phyloP scores from a whole-genome alignment of 73 alveolate genomes.

The Halteria grandinella region DNA sequence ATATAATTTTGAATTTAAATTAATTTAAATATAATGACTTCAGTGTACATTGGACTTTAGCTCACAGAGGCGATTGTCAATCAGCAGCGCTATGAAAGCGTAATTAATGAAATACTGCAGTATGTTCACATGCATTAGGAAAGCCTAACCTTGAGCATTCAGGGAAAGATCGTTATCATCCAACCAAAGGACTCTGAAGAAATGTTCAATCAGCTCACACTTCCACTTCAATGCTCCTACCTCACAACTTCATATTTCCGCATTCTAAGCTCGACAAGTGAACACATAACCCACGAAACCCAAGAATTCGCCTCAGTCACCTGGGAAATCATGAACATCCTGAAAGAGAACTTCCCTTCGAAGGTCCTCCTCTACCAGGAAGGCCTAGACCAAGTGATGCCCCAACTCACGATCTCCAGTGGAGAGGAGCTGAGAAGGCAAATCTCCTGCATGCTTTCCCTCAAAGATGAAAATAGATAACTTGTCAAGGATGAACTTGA shows the following conservation, averaged over 20 bases:
- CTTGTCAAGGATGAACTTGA: conserved; percentile 54
- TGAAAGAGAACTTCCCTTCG: conserved; percentile 64
- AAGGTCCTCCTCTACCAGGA: conserved; percentile 49
- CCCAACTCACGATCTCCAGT: conserved; percentile 19
- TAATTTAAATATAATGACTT: too few species aligned
- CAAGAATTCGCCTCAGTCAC: conserved; percentile 42
- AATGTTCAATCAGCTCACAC: neutral
- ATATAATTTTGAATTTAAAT: too few species aligned
- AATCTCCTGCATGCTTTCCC: conserved; percentile 41
- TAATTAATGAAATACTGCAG: conserved; percentile 45
- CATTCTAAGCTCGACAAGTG: conserved; percentile 30
- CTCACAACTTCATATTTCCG: conserved; percentile 43
- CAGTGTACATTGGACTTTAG: conserved; percentile 32
- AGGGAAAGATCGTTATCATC: neutral
- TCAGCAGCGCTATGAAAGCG: conserved; percentile 57
- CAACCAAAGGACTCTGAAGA: conserved; percentile 3
- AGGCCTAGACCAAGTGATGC: conserved; percentile 46
- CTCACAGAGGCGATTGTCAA: conserved; percentile 1
- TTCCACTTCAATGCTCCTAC: conserved; percentile 6
- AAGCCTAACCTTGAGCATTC: neutral
- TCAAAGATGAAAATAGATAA: conserved; percentile 38
- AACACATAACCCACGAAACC: conserved; percentile 6
- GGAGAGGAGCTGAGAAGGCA: conserved; percentile 64
- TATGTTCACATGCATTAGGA: conserved; percentile 15
- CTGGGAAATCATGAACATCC: conserved; percentile 58